These are phyloP conservation scores for Daphne laureola DNA, from an alignment of 441 rosid genomes.

Conservation along the genomic window DNA sequence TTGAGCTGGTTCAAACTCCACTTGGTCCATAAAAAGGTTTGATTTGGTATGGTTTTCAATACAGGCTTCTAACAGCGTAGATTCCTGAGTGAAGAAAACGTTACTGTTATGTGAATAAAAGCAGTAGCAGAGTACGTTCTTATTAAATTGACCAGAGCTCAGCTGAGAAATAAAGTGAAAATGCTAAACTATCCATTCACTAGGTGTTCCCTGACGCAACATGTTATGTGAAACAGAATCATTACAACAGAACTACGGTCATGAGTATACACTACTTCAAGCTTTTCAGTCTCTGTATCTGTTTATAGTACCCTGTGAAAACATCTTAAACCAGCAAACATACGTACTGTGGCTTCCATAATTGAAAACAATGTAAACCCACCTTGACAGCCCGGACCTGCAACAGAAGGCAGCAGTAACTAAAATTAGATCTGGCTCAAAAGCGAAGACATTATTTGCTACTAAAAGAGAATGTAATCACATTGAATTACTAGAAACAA, in stretches of 20 bases:
- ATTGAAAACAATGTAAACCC: constrained; percentile 30
- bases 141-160: no score
- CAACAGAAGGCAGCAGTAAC: constrained; percentile 14
- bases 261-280: no score
- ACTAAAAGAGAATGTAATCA: no score
- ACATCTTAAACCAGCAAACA: no score
- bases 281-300: no score
- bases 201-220: no score
- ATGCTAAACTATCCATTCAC: neutral
- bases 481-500: constrained; percentile 1
- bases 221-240: no score
- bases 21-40: constrained; percentile 94
- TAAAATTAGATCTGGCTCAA: neutral
- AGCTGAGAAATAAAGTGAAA: neutral
- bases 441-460: no score
- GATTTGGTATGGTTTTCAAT: constrained; percentile 93
- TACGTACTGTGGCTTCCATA: constrained; percentile 10
- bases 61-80: constrained; percentile 86
- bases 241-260: no score
- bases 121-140: no score
- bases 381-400: constrained; percentile 95
- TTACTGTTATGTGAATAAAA: constrained; percentile 8
- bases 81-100: constrained; percentile 52
- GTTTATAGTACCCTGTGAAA: no score
- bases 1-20: constrained; percentile 92